These are phyloP conservation scores for Toxoplasma gondii DNA, from an alignment of 169 alveolate genomes.

Conservation along the genomic window DNA sequence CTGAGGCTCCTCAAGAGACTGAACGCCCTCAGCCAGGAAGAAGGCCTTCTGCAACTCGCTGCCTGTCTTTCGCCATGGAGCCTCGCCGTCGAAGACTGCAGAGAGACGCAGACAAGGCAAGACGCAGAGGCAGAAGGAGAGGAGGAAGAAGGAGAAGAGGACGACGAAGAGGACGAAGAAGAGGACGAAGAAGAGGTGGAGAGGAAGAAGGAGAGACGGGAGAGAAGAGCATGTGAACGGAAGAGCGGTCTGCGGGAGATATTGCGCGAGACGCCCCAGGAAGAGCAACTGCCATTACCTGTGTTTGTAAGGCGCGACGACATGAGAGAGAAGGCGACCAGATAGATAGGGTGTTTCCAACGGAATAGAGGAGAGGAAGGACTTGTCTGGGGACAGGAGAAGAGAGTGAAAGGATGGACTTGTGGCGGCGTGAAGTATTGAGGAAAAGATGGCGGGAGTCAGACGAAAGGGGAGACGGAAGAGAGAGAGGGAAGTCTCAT, in stretches of 20 bases:
- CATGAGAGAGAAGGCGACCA: too few species aligned
- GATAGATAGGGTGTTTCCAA: too few species aligned
- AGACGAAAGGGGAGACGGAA: too few species aligned
- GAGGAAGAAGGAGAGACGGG: neutral
- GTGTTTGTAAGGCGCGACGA: neutral
- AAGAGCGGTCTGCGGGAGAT: neutral
- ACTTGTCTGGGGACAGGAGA: too few species aligned
- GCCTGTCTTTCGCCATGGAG: slow-evolving; percentile 38
- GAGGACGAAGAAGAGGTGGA: neutral
- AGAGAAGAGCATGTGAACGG: neutral
- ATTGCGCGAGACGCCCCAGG: neutral
- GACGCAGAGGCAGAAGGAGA: neutral
- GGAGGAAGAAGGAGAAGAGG: neutral
- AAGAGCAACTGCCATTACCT: neutral
- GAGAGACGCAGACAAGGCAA: neutral
- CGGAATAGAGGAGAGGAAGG: too few species aligned
- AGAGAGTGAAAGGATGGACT: too few species aligned
- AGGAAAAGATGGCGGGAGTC: too few species aligned
- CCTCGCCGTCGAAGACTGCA: slow-evolving; percentile 21
- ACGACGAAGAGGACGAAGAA: neutral
- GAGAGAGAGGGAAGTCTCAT: too few species aligned
- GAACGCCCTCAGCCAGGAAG: neutral
- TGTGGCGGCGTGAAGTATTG: too few species aligned
- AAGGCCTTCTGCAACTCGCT: neutral
- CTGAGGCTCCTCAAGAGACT: neutral